Percentiles rank a stretch among this genome's conserved stretches.
Evolutionary conservation across 306 rosid species (phyloP).

Genomic region (Delonix regia): DNA sequence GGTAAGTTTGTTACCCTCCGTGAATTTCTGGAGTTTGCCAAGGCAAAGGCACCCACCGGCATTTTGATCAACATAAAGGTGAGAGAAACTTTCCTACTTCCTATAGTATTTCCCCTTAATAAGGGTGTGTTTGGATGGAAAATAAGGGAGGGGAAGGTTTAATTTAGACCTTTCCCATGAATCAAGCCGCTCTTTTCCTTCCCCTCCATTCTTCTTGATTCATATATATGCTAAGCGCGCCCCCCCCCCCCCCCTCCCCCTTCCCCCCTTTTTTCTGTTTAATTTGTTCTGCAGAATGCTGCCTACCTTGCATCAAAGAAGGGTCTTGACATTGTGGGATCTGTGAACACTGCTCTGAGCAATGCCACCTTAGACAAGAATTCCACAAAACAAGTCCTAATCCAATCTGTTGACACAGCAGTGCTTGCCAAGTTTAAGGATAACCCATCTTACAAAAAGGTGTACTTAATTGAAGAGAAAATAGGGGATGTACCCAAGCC

Average conservation of each 20-base stretch:
- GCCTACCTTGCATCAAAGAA: slow-evolving; percentile 78
- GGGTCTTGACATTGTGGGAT: slow-evolving; percentile 71
- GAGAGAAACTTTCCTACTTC: slow-evolving; percentile 16
- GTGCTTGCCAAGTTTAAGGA: slow-evolving; percentile 71
- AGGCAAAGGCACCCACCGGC: slow-evolving; percentile 72
- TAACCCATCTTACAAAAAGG: slow-evolving; percentile 59
- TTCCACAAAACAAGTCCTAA: slow-evolving; percentile 60
- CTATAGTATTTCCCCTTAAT: not conserved
- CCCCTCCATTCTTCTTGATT: not conserved
- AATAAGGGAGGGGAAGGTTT: not conserved
- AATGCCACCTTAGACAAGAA: slow-evolving; percentile 76
- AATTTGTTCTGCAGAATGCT: slow-evolving; percentile 63
- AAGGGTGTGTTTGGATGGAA: not conserved
- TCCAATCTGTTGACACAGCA: slow-evolving; percentile 76
- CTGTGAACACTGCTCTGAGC: slow-evolving; percentile 55
- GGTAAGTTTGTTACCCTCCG: slow-evolving; percentile 73
- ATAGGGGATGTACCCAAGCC: slow-evolving; percentile 49
- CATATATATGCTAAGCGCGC: not conserved
- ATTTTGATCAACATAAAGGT: slow-evolving; percentile 68
- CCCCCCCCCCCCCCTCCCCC: too few species aligned
- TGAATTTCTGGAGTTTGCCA: slow-evolving; percentile 82
- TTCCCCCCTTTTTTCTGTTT: not conserved
- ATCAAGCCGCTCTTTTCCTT: not conserved
- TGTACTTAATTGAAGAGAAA: slow-evolving; percentile 38
- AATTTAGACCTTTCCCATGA: not conserved